Percentiles rank a stretch among this genome's conserved stretches.
These are phyloP conservation scores for Sarocladium strictum DNA, from an alignment of 2,329 filamentous ascomycete species.

Conservation along the genomic window DNA sequence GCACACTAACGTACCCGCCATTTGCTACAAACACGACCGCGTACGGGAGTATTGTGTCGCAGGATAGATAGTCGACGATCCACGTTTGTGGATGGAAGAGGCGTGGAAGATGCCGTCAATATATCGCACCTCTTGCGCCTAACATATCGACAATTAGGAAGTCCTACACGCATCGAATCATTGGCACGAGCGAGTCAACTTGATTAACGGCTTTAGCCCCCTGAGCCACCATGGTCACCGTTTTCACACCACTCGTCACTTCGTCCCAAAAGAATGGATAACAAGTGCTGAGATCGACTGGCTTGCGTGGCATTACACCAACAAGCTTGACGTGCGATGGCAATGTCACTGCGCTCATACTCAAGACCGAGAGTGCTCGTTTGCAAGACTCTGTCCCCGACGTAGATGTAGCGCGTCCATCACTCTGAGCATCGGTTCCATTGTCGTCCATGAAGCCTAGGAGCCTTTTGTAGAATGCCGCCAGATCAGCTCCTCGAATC, in stretches of 20 bases:
- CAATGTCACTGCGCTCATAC: conserved; percentile 29
- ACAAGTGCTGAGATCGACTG: conserved; percentile 19
- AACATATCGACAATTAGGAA: conserved; percentile 26
- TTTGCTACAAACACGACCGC: conserved; percentile 41
- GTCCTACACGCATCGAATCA: conserved; percentile 37
- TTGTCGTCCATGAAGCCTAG: conserved; percentile 21
- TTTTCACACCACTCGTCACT: conserved; percentile 24
- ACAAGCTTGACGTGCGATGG: conserved; percentile 34
- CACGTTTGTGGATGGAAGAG: conserved; percentile 33
- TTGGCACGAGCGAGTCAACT: conserved; percentile 37
- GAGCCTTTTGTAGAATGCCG: conserved; percentile 20
- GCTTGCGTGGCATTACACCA: conserved; percentile 33
- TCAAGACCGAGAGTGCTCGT: conserved; percentile 33
- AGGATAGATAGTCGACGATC: conserved; percentile 41
- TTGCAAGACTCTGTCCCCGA: conserved; percentile 29
- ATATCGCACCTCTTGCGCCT: conserved; percentile 18
- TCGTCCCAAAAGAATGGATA: conserved; percentile 43
- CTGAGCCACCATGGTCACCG: conserved; percentile 40
- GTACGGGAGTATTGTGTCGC: conserved; percentile 38
- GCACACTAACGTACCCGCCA: conserved; percentile 41
- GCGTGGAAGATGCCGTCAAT: conserved; percentile 17
- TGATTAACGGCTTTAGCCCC: conserved; percentile 37
- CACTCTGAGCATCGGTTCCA: conserved; percentile 12
- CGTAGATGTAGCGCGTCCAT: conserved; percentile 23
- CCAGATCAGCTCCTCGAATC: conserved; percentile 16